Evolutionary conservation across 129 eudicot species (phyloP), one percentile per base, ranked within the genome.

Genomic region (Daucus carota): DNA sequence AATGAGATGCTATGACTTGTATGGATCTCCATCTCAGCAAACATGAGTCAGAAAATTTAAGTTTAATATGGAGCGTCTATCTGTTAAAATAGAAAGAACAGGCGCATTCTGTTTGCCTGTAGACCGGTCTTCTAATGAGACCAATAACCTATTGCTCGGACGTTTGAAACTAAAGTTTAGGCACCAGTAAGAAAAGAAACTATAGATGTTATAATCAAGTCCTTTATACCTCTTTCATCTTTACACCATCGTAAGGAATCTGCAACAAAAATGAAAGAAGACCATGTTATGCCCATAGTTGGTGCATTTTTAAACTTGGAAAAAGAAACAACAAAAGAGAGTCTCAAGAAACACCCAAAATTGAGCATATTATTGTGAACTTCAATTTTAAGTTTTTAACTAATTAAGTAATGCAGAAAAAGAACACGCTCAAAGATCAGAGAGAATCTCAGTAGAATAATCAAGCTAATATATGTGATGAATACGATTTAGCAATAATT

Each of bases 151-250:
- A 47, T 50, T 18, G 24, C 59, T 50, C 26, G 2, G 59, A 26
- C 20, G 59, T 50, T 22, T 3, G 0, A 50, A 50, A 50, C 59
- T 50, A 50, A 22, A 26, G 18, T 50, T 9, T 59, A 24, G 16
- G 32, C 32, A 24, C 66, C 5, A 50, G 62, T 7, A 20, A 52
- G 28, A 52, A 24, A 26, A 26, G 15, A 59, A 59, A 26, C 14
- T 16, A 59, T 8, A 59, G 38, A 63, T 63, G 40, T 26, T 29
- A 63, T 11, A 63, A 29, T n/a, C 22, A 41, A 76, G 31, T 40
- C 28, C 26, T 17, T 29, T 50, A 33, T 87, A 93, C 98, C 98
- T 93, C 98, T 54, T 81, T 80, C 79, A 86, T 90, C 90, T 88
- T 89, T 83, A 93, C 60, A 71, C 96, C 91, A 42, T 88, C 92